These are phyloP conservation scores for Croton setiger DNA, from an alignment of 441 rosid genomes.

Conservation along the genomic window DNA sequence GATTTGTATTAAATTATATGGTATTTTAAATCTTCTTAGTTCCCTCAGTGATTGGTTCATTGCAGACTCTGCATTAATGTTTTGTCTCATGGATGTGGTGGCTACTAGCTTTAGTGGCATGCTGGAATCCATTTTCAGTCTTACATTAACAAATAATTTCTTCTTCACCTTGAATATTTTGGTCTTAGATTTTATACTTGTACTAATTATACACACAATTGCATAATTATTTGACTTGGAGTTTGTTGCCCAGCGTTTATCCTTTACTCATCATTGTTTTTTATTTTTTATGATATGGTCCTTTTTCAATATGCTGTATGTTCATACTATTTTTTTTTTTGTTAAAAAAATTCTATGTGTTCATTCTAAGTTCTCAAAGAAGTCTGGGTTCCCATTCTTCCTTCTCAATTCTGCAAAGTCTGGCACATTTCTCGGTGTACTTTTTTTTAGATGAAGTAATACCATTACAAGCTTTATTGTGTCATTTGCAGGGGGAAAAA, in stretches of 20 bases:
- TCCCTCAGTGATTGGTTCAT: neutral
- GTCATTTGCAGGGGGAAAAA: conserved; percentile 52
- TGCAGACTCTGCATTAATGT: neutral
- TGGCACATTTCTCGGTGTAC: no score
- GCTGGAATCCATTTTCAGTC: neutral
- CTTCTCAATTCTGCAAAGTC: no score
- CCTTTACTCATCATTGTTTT: no score
- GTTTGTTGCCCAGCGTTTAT: neutral
- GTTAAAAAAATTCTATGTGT: no score
- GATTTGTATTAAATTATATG: neutral
- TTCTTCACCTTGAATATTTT: neutral
- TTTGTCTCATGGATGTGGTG: conserved; percentile 8
- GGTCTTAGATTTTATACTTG: neutral
- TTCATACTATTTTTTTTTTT: no score
- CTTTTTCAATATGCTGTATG: no score
- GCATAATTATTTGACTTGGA: neutral
- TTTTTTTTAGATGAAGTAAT: no score
- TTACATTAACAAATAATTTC: neutral
- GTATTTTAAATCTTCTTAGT: neutral
- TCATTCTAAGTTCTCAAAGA: neutral
- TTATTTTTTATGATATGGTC: neutral
- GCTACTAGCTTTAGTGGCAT: neutral
- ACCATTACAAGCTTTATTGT: conserved; percentile 16
- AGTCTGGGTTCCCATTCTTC: no score
- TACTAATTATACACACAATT: neutral